Conservation (phyloP, 129 eudicot species). For the Lactuca saligna region DNA sequence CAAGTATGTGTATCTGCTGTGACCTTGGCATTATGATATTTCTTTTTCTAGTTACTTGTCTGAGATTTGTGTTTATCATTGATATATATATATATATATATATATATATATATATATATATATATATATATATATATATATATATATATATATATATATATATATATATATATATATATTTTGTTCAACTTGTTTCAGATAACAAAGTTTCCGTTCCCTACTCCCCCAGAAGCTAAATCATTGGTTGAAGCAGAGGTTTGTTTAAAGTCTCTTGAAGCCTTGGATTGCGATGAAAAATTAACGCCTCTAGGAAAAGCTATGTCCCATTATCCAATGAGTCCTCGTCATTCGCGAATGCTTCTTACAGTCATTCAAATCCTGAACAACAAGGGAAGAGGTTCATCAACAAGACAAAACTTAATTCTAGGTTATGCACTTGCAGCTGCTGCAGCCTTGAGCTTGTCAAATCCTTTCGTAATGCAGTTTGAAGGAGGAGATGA, state of each 20-base stretch:
- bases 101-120: too few relatives aligned
- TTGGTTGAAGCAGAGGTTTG: slow-evolving; percentile 73
- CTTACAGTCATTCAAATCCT: slow-evolving; percentile 76
- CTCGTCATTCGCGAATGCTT: slow-evolving; percentile 97
- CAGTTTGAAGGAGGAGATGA: slow-evolving; percentile 50
- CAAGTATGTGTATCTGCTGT: too few relatives aligned
- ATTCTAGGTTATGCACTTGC: slow-evolving; percentile 83
- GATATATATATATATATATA: too few relatives aligned
- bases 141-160: too few relatives aligned
- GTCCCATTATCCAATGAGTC: slow-evolving; percentile 95
- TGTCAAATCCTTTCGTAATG: slow-evolving; percentile 74
- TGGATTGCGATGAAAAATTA: slow-evolving; percentile 61
- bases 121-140: too few relatives aligned
- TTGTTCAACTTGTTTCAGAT: slow-evolving; percentile 47
- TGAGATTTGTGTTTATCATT: too few relatives aligned
- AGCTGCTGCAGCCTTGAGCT: slow-evolving; percentile 92
- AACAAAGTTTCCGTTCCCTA: slow-evolving; percentile 85
- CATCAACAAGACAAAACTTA: slow-evolving; percentile 41
- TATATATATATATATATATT: too few relatives aligned
- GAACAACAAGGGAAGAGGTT: slow-evolving; percentile 32
- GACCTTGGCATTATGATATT: too few relatives aligned
- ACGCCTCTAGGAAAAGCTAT: slow-evolving; percentile 81
- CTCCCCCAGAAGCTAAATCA: slow-evolving; percentile 67
- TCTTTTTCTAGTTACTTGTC: too few relatives aligned
- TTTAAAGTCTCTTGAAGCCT: slow-evolving; percentile 80